Base-by-base conservation (phyloP, 2,329 filamentous ascomycete species). In the Ophiocordyceps camponoti-floridani region DNA sequence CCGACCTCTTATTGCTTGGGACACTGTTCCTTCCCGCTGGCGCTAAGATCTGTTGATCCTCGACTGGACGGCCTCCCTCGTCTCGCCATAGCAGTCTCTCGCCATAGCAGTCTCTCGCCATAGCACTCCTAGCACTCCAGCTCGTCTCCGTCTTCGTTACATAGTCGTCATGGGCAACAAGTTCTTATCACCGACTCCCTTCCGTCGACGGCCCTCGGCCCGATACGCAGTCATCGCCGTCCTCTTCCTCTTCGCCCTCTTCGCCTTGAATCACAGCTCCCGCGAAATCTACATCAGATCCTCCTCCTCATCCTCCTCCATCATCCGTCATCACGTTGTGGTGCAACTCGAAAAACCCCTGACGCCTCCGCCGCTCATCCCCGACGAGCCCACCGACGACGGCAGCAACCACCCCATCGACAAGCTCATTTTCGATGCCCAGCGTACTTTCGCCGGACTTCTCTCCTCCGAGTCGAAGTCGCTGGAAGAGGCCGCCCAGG, bases 401-500 rank as follows among this genome's bases (percentile, higher is more conserved):
- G 52, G 50, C n/a, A 49, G 53, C 3, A 55, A 56, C 33, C 70
- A 75, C 49, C 68, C 71, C n/a, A 73, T 75, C 49, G 64, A 68
- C 50, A 57, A 59, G 33, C 62, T 75, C 38, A 70, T 75, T 49
- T 53, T 56, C 40, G 61, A 66, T 7, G 69, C 70, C 44, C 65
- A 67, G 43, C 52, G 56, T 28, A 56, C 58, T 14, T 71, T 72
- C 49, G 59, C 63, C 13, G 50, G 53, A 11, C 50, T 67, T 26
- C 56, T 75, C n/a, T 52, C 60, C 14, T 60, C 62, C 31, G 64
- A 68, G 47, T 73, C 72, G 30, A 59, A 58, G 46, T 65, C 66
- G 14, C 58, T 81, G 44, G 57, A 61, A 10, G 63, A 68, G 12
- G 71, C 74, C 8, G 73, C 77, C 0, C 60, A 63, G 5, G 68